Evolutionary conservation across 176 grass and related monocot genomes (phyloP), one percentile per base, ranked within the genome.

Genomic region (Triticum dicoccoides): DNA sequence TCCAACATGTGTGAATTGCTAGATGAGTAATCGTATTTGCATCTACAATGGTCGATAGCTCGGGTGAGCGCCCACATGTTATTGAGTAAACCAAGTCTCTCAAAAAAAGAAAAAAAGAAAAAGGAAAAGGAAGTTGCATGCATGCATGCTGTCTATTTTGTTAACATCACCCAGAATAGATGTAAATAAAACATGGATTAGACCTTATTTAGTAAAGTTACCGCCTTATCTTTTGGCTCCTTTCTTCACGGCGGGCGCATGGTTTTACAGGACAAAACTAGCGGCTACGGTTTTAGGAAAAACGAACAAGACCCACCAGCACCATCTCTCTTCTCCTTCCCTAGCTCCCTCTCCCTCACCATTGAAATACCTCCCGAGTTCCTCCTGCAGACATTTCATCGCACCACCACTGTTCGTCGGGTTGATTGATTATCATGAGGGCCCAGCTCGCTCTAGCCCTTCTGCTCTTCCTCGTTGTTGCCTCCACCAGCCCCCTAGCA

Each of bases 401-500:
- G 20, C 76, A 2, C 8, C 18, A 25, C 87, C 47, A n/a, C 78
- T 65, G 17, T 58, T 6, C 9, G 1, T 2, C 18, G n/a, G 5
- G 5, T 17, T 62, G 24, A 21, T 61, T 45, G 64, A 56, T 20
- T 8, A 56, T 21, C 2, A 89, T 89, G 87, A 82, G 45, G 76
- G 3, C 77, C 1, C 54, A 59, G 30, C 65, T 90, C 4, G 44
- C 79, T 45, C 25, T 89, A 39, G 13, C n/a, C 8, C 23, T 88
- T 18, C 25, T 89, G 18, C 42, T 87, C 7, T 34, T 88, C 61
- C n/a, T 91, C 13, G 11, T 21, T 37, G 21, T 67, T 38, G 6
- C 73, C 18, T 24, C 65, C 10, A 21, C 37, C 0, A 12, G 54
- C 4, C 18, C 23, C 2, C 25, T 69, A 0, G 86, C 20, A 7